Percentiles rank a stretch among this genome's conserved stretches.
Conservation (phyloP, 139 green algal genomes). For the Tetraselmis chui region DNA sequence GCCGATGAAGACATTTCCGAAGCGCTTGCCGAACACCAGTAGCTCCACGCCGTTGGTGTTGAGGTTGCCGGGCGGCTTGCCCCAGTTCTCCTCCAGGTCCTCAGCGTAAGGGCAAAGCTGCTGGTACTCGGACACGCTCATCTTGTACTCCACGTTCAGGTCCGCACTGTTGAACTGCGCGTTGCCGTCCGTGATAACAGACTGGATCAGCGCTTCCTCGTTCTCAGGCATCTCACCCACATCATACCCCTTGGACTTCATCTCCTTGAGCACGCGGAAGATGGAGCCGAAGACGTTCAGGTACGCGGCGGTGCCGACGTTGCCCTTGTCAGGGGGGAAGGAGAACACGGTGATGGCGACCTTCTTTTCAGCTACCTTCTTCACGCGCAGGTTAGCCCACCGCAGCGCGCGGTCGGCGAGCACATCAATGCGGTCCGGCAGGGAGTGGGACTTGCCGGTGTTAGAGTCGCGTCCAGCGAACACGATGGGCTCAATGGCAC, state of each 20-base stretch:
- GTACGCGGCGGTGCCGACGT: slow-evolving; percentile 98
- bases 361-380: slow-evolving; percentile 92
- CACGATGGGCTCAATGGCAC: slow-evolving; percentile 95
- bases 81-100: slow-evolving; percentile 98
- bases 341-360: slow-evolving; percentile 96
- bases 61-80: slow-evolving; percentile 87
- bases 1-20: slow-evolving; percentile 99
- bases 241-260: slow-evolving; percentile 86
- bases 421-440: slow-evolving; percentile 88
- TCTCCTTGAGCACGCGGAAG: slow-evolving; percentile 78
- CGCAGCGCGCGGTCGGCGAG: slow-evolving; percentile 88
- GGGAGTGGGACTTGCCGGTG: slow-evolving; percentile 95
- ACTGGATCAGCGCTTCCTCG: slow-evolving; percentile 81
- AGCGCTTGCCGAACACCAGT: slow-evolving; percentile 93
- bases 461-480: slow-evolving; percentile 93
- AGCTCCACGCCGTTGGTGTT: slow-evolving; percentile 94
- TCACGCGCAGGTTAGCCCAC: slow-evolving; percentile 87
- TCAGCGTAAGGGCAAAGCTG: slow-evolving; percentile 84
- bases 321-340: slow-evolving; percentile 99
- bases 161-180: slow-evolving; percentile 91
- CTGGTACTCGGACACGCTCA: slow-evolving; percentile 86
- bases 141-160: slow-evolving; percentile 94
- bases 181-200: slow-evolving; percentile 72
- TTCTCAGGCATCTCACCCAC: slow-evolving; percentile 73
- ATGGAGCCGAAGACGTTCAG: slow-evolving; percentile 99